Evolutionary conservation across 2,329 filamentous ascomycete species (phyloP).

Genomic region (Aspergillus tubingensis): DNA sequence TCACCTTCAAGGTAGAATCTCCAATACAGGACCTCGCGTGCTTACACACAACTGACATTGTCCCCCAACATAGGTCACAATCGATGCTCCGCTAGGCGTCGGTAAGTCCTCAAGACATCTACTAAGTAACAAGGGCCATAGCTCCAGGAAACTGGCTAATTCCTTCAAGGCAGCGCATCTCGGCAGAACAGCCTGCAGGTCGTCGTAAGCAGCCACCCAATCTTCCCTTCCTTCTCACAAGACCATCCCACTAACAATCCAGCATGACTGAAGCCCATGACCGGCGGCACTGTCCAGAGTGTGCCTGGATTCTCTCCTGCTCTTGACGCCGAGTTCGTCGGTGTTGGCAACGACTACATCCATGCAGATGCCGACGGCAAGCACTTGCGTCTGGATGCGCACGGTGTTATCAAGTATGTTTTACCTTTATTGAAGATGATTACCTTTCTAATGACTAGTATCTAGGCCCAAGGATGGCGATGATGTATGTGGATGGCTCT

Average conservation of each 20-base stretch:
- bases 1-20: constrained; percentile 39
- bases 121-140: background rate
- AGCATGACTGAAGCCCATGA: constrained; percentile 38
- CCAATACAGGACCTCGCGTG: background rate
- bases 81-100: constrained; percentile 33
- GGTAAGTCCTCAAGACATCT: constrained; percentile 27
- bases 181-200: constrained; percentile 39
- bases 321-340: constrained; percentile 41
- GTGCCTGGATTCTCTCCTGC: constrained; percentile 38
- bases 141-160: background rate
- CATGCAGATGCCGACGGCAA: constrained; percentile 43
- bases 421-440: background rate
- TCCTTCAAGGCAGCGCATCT: constrained; percentile 37
- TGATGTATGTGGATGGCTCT: constrained; percentile 22
- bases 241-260: background rate
- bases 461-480: constrained; percentile 33
- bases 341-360: constrained; percentile 47
- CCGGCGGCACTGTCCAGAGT: constrained; percentile 38
- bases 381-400: constrained; percentile 44
- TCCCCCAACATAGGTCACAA: constrained; percentile 28
- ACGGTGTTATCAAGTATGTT: constrained; percentile 43
- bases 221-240: background rate
- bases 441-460: too few relatives aligned
- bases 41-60: background rate
- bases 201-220: constrained; percentile 30